These are phyloP conservation scores for Zizania palustris DNA, from an alignment of 202 grass and related monocot genomes.

Conservation along the genomic window DNA sequence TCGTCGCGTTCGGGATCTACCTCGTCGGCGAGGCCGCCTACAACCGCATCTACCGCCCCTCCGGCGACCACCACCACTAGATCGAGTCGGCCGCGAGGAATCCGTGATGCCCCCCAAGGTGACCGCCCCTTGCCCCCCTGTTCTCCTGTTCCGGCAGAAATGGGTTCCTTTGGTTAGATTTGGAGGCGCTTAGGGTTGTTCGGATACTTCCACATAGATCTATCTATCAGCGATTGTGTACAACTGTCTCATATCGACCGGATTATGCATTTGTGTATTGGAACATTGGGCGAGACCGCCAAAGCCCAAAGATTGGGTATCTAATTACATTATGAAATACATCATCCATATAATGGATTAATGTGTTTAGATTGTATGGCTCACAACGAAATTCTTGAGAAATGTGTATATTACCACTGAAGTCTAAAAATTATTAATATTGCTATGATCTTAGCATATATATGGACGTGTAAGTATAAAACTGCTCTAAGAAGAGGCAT, in stretches of 20 bases:
- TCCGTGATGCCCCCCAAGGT: conserved; percentile 27
- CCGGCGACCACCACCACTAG: conserved; percentile 57
- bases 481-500: background rate
- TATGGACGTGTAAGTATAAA: background rate
- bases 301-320: conserved; percentile 36
- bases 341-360: background rate
- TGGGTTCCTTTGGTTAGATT: conserved; percentile 1
- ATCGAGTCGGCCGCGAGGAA: background rate
- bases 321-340: conserved; percentile 3
- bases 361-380: background rate
- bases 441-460: background rate
- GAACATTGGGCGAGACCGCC: background rate
- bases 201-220: conserved; percentile 38
- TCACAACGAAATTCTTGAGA: background rate
- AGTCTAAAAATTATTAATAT: background rate
- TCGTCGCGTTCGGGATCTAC: conserved; percentile 97
- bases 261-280: background rate
- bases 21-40: conserved; percentile 85
- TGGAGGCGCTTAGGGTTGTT: conserved; percentile 11
- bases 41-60: conserved; percentile 60
- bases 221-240: background rate
- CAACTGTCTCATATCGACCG: background rate
- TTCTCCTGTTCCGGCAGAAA: background rate
- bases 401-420: background rate
- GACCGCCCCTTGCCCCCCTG: background rate